Conservation (phyloP, 108 stramenopile species). For the Pinguiococcus pyrenoidosus region DNA sequence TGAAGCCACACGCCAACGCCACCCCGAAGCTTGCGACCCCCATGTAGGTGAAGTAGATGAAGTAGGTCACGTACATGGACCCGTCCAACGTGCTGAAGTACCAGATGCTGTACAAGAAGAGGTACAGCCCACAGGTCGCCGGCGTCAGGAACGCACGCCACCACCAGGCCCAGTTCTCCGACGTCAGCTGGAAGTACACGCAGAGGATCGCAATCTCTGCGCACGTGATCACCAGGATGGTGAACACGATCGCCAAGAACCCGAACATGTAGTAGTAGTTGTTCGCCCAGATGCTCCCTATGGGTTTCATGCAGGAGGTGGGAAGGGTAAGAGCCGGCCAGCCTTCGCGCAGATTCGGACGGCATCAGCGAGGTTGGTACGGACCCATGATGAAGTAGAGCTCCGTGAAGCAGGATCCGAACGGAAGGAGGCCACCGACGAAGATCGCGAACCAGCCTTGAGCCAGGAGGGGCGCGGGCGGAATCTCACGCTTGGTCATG, state of each 20-base stretch:
- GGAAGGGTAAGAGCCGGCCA: neutral
- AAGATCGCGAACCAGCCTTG: slow-evolving; percentile 57
- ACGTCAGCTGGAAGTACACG: slow-evolving; percentile 95
- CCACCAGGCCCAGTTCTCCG: slow-evolving; percentile 99
- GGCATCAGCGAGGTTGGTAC: too few species aligned
- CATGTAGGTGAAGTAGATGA: slow-evolving; percentile 97
- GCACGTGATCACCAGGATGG: slow-evolving; percentile 84
- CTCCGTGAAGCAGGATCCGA: slow-evolving; percentile 92
- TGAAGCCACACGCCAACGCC: slow-evolving; percentile 76
- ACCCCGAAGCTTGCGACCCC: slow-evolving; percentile 59
- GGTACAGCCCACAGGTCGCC: slow-evolving; percentile 79
- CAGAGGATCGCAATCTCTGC: slow-evolving; percentile 92
- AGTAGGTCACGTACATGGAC: slow-evolving; percentile 60
- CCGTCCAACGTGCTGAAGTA: slow-evolving; percentile 75
- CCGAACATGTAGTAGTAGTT: slow-evolving; percentile 98
- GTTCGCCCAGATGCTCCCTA: slow-evolving; percentile 67
- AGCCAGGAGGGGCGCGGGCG: slow-evolving; percentile 75
- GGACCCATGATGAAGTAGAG: slow-evolving; percentile 90
- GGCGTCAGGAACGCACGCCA: slow-evolving; percentile 85
- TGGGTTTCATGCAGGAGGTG: neutral
- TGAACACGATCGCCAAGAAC: slow-evolving; percentile 80
- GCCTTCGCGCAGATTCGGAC: neutral
- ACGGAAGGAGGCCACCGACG: slow-evolving; percentile 92
- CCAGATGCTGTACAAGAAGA: slow-evolving; percentile 81
- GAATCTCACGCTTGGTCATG: slow-evolving; percentile 77